Conservation (phyloP, 148 eudicot genomes). For the Amaranthus cruentus region DNA sequence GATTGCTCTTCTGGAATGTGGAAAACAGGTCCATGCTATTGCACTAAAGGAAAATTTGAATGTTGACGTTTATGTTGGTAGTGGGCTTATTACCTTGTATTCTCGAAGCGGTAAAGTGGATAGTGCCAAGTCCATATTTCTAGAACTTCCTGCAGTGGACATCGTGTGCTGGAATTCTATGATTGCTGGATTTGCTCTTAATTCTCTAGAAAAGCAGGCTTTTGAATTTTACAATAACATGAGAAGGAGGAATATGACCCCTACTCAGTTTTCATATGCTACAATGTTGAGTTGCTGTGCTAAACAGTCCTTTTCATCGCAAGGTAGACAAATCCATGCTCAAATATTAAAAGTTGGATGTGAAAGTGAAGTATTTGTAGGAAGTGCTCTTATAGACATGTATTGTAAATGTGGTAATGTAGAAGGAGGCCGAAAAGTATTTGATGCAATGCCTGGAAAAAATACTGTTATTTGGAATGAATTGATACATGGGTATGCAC, state of each 20-base stretch:
- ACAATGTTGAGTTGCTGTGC: constrained; percentile 60
- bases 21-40: constrained; percentile 64
- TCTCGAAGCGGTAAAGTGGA: constrained; percentile 49
- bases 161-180: constrained; percentile 75
- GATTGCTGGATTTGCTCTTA: constrained; percentile 53
- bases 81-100: constrained; percentile 68
- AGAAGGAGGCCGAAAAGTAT: constrained; percentile 38
- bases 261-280: constrained; percentile 58
- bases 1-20: constrained; percentile 49
- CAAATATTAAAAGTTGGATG: constrained; percentile 47
- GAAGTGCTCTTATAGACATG: constrained; percentile 68
- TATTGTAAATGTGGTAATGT: constrained; percentile 70
- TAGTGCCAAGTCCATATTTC: constrained; percentile 45
- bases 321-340: constrained; percentile 63
- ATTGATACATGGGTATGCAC: constrained; percentile 80
- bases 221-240: constrained; percentile 47
- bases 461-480: constrained; percentile 65
- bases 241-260: constrained; percentile 41
- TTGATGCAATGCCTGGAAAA: constrained; percentile 44
- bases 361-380: constrained; percentile 50
- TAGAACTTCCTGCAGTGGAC: constrained; percentile 42
- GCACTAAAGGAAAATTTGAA: constrained; percentile 33
- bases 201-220: constrained; percentile 49
- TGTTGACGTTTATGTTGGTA: constrained; percentile 54
- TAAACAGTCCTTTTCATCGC: constrained; percentile 42